Evolutionary conservation across 2,329 filamentous ascomycete genomes (phyloP).

Genomic region (Thielaviopsis musarum): DNA sequence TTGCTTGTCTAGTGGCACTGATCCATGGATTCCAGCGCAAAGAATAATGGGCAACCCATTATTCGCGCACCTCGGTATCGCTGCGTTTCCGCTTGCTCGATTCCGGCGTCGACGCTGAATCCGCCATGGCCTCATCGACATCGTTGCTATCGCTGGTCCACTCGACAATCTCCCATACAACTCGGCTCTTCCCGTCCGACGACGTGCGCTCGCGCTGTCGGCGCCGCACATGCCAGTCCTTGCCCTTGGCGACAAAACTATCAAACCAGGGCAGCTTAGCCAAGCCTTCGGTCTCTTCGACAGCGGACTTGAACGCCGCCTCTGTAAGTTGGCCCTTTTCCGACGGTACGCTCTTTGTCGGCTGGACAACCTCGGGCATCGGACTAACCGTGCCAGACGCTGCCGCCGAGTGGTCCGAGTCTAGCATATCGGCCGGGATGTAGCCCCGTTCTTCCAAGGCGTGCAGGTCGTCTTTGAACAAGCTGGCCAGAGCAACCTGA

Average conservation of each 20-base stretch:
- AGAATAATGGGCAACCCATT: neutral
- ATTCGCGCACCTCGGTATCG: neutral
- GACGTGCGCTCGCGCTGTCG: neutral
- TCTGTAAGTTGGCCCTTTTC: neutral
- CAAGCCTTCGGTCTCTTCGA: neutral
- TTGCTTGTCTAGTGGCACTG: neutral
- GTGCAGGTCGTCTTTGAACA: constrained; percentile 52
- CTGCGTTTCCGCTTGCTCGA: neutral
- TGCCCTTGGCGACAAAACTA: neutral
- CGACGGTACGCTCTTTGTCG: neutral
- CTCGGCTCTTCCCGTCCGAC: neutral
- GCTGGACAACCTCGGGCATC: neutral
- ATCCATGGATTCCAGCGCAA: neutral
- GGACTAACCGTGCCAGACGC: constrained; percentile 15
- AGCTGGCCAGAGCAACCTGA: constrained; percentile 62
- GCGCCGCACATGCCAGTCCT: neutral
- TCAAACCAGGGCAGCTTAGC: neutral
- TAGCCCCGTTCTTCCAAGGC: constrained; percentile 59
- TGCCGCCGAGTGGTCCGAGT: constrained; percentile 13
- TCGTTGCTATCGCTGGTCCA: neutral
- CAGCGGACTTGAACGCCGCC: neutral
- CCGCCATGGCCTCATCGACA: neutral
- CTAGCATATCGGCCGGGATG: constrained; percentile 29
- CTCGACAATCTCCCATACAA: neutral
- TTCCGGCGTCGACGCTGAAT: neutral